Conservation (phyloP, 495 filamentous ascomycete species). For the Pseudomonodictys pantanalensis region DNA sequence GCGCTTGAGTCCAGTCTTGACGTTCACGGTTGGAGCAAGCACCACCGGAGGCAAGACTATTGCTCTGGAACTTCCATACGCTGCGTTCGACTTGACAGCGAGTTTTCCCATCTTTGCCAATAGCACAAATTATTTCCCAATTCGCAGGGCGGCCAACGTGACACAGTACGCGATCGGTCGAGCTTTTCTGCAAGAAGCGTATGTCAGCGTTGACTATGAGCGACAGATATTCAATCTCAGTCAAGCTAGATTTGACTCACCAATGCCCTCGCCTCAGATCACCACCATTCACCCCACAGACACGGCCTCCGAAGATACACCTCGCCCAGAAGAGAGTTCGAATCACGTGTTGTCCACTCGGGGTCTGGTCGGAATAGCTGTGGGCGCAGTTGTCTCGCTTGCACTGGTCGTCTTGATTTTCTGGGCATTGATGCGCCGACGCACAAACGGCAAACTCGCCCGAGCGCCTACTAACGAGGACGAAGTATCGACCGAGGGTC, state of each 20-base stretch:
- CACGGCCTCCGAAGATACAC: neutral
- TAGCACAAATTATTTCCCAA: conserved; percentile 4
- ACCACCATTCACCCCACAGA: conserved; percentile 30
- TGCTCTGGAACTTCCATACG: conserved; percentile 3
- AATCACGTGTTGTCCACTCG: too few species aligned
- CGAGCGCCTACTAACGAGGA: too few species aligned
- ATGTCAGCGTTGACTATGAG: conserved; percentile 9
- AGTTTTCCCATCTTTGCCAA: conserved; percentile 1
- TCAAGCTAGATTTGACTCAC: conserved; percentile 23
- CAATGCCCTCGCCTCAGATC: conserved; percentile 39
- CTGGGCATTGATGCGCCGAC: too few species aligned
- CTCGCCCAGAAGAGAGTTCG: too few species aligned
- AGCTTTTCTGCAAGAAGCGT: conserved; percentile 7
- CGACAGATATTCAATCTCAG: conserved; percentile 1
- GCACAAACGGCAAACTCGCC: too few species aligned
- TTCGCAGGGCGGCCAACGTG: conserved; percentile 4
- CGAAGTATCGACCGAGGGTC: too few species aligned
- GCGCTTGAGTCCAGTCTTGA: neutral
- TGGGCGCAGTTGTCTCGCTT: too few species aligned
- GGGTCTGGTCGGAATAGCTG: too few species aligned
- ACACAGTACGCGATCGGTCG: conserved; percentile 2
- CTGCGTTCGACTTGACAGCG: conserved; percentile 7
- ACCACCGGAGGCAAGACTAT: neutral
- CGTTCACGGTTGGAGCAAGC: neutral
- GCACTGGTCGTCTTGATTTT: too few species aligned